Evolutionary conservation across 2,329 filamentous ascomycete species (phyloP).

Genomic region (Periglandula ipomoeae): DNA sequence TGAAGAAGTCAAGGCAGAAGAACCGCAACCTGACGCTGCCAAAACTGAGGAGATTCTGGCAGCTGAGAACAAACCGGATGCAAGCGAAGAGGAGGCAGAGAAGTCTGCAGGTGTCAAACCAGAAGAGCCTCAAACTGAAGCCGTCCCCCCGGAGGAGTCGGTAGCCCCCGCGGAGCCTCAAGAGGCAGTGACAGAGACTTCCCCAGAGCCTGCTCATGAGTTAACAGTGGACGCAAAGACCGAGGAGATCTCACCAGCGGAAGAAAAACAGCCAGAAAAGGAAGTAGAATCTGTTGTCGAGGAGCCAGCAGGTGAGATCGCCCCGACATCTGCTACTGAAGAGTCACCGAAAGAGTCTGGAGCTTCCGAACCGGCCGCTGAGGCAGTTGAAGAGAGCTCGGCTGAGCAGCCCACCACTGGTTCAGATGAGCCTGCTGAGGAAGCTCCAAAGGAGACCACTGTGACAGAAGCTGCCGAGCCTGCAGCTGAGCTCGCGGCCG

Average conservation of each 20-base stretch:
- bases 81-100: neutral
- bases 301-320: neutral
- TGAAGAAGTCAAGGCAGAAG: neutral
- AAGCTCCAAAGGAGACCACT: neutral
- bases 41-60: neutral
- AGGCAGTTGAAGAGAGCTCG: neutral
- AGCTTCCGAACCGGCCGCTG: neutral
- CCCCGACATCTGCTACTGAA: neutral
- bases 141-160: too few relatives aligned
- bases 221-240: too few relatives aligned
- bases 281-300: neutral
- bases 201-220: neutral
- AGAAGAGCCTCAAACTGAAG: neutral
- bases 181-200: neutral
- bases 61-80: neutral
- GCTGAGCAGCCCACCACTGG: neutral
- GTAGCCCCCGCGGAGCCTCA: too few relatives aligned
- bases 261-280: neutral
- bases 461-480: neutral
- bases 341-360: neutral
- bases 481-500: neutral
- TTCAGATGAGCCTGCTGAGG: slow-evolving; percentile 3
- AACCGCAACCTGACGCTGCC: neutral
- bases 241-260: neutral
- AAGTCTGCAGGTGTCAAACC: neutral